Percentiles rank a stretch among this genome's conserved stretches.
These are phyloP conservation scores for Abrus precatorius DNA, from an alignment of 306 rosid genomes.

Conservation along the genomic window DNA sequence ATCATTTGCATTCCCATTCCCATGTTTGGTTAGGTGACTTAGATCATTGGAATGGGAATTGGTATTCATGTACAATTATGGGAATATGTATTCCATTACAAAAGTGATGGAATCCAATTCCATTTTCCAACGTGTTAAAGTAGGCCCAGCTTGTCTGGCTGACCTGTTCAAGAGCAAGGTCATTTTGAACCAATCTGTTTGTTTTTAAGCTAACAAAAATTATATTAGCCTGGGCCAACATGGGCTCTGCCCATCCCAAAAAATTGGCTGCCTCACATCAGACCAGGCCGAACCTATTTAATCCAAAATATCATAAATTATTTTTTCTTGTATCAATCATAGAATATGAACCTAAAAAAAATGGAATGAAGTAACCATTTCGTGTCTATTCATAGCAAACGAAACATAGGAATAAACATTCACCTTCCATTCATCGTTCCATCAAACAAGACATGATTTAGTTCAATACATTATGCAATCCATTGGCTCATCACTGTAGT, in stretches of 20 bases:
- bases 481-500: conserved; percentile 36
- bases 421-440: conserved; percentile 26
- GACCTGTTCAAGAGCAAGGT: not conserved
- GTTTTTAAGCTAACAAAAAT: not conserved
- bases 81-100: conserved; percentile 7
- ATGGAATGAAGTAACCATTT: conserved; percentile 26
- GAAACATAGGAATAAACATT: not conserved
- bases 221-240: not conserved
- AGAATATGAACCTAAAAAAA: not conserved
- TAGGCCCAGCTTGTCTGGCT: not conserved
- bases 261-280: not conserved
- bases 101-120: conserved; percentile 2
- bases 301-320: not conserved
- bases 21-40: not conserved
- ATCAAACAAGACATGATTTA: not conserved
- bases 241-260: not conserved
- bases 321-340: conserved; percentile 1
- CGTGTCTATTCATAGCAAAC: conserved; percentile 6
- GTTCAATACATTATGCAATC: conserved; percentile 42
- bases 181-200: conserved; percentile 4
- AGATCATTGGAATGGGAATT: conserved; percentile 8
- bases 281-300: not conserved
- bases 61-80: not conserved
- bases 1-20: not conserved
- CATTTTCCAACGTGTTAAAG: conserved; percentile 10